Evolutionary conservation across 1,284 basidiomycete species (phyloP).

Genomic region (Pseudozyma pruni): DNA sequence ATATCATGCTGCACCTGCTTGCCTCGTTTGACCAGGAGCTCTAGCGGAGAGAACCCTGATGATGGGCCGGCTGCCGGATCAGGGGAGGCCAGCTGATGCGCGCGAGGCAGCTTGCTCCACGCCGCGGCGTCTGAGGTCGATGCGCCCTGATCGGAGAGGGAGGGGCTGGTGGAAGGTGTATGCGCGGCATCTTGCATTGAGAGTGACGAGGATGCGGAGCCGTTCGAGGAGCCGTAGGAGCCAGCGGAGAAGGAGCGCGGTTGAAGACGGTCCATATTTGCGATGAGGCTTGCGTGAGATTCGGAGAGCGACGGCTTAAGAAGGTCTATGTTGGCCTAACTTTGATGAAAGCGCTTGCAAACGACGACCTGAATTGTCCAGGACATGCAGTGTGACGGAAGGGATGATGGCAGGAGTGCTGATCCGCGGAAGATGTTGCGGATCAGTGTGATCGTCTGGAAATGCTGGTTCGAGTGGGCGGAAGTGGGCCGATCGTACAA

Average conservation of each 20-base stretch:
- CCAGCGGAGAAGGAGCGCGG: slow-evolving; percentile 36
- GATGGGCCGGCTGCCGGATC: slow-evolving; percentile 3
- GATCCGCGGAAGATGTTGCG: too few relatives aligned
- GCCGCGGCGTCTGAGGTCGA: slow-evolving; percentile 3
- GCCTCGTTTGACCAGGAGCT: slow-evolving; percentile 44
- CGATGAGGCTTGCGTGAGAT: background rate
- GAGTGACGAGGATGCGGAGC: slow-evolving; percentile 22
- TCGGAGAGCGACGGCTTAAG: too few relatives aligned
- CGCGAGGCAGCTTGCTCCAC: slow-evolving; percentile 18
- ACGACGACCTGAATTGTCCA: too few relatives aligned
- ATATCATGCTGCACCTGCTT: slow-evolving; percentile 49
- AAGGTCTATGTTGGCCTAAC: too few relatives aligned
- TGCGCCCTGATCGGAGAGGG: slow-evolving; percentile 29
- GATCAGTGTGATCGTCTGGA: too few relatives aligned
- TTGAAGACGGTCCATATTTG: slow-evolving; percentile 26
- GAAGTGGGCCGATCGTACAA: too few relatives aligned
- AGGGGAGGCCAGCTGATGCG: slow-evolving; percentile 7
- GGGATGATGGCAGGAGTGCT: too few relatives aligned
- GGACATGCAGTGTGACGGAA: too few relatives aligned
- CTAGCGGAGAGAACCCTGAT: slow-evolving; percentile 34
- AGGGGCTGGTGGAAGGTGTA: slow-evolving; percentile 37
- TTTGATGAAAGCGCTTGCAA: too few relatives aligned
- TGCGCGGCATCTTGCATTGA: slow-evolving; percentile 7
- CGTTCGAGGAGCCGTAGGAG: slow-evolving; percentile 32
- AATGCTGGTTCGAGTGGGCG: too few relatives aligned